Conservation (phyloP, 768 basidiomycete genomes). For the Boletus vermiculosoides region DNA sequence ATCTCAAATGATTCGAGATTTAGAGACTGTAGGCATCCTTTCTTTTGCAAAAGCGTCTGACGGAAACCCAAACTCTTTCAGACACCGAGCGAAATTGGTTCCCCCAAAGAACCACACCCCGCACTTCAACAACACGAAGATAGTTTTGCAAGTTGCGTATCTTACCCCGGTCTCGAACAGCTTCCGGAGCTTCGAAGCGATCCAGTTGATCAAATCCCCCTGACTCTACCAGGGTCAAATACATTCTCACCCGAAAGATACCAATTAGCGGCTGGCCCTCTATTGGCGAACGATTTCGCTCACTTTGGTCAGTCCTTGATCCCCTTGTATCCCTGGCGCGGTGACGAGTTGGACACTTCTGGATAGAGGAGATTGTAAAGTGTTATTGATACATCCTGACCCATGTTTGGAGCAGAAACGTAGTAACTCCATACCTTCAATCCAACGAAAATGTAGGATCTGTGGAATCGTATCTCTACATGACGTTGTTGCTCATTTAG, state of each 20-base stretch:
- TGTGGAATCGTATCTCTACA: background rate
- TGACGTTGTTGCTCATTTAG: background rate
- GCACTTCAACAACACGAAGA: background rate
- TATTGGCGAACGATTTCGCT: background rate
- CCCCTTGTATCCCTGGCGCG: constrained; percentile 1
- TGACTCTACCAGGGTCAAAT: background rate
- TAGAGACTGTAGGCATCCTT: constrained; percentile 29
- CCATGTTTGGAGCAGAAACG: background rate
- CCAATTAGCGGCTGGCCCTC: background rate
- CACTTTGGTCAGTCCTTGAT: background rate
- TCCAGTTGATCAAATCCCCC: background rate
- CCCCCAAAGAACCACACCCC: constrained; percentile 4
- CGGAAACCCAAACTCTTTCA: constrained; percentile 13
- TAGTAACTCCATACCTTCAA: background rate
- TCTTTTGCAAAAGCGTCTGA: background rate
- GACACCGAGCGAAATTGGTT: constrained; percentile 27
- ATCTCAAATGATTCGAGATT: constrained; percentile 23
- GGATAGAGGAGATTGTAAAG: background rate
- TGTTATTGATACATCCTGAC: background rate
- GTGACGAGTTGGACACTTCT: background rate
- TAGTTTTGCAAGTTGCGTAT: background rate
- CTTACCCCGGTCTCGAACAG: constrained; percentile 3
- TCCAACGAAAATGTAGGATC: no score
- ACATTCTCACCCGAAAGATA: background rate
- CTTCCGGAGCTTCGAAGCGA: background rate